phyloP scores from a whole-genome alignment of 495 filamentous ascomycete genomes.

The Neurospora sp. region DNA sequence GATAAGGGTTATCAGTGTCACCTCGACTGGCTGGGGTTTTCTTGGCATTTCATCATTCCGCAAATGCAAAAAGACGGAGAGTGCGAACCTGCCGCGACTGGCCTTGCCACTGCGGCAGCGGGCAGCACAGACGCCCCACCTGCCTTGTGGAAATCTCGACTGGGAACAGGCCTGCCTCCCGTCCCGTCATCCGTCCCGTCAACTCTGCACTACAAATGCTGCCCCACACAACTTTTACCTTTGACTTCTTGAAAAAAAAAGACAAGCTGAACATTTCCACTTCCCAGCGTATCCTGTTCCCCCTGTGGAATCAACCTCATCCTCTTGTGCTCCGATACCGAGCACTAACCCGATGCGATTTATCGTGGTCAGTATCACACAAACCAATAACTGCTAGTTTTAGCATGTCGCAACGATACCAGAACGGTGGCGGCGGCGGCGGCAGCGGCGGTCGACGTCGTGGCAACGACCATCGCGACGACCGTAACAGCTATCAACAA shows the following conservation, averaged over 20 bases:
- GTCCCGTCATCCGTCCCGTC: neutral
- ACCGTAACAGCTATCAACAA: neutral
- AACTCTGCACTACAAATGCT: neutral
- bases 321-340: neutral
- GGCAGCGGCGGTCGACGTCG: neutral
- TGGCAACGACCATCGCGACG: slow-evolving; percentile 5
- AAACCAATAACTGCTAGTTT: neutral
- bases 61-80: too few species aligned
- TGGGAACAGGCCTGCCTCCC: neutral
- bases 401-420: neutral
- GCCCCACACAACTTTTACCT: neutral
- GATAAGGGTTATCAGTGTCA: neutral
- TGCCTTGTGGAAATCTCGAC: neutral
- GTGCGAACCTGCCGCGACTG: neutral
- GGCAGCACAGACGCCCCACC: neutral
- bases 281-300: neutral
- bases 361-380: neutral
- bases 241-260: neutral
- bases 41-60: neutral
- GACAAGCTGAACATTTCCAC: neutral
- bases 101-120: neutral
- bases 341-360: neutral
- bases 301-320: neutral
- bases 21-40: neutral
- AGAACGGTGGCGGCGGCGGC: neutral